Evolutionary conservation across 2,329 filamentous ascomycete genomes (phyloP), one percentile per base, ranked within the genome.

Genomic region (Cytospora piceicola): DNA sequence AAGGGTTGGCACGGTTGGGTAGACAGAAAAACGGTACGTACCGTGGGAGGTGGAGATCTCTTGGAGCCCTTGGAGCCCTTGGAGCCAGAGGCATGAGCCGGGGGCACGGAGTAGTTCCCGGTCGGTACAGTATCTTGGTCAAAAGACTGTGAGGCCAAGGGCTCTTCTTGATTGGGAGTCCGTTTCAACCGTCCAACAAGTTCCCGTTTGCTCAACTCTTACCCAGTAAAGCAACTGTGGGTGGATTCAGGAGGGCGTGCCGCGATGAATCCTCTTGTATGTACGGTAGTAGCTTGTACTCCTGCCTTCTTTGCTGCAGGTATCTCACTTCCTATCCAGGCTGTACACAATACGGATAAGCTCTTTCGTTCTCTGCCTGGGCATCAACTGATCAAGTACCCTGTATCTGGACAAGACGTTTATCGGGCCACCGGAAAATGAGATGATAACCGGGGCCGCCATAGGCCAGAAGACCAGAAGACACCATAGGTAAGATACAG

Each of bases 1-100:
- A 49, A 56, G 57, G 67, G 64, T 67, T 58, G 64, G 64, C 63
- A 66, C 53, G 53, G 58, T 55, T 57, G 55, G 55, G 49, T 58
- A 42, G 60, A 54, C 11, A n/a, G 8, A 54, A 54, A n/a, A 29
- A 54, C 15, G 64, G 57, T 54, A 63, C 57, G 64, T 67, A 61
- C 64, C 61, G 36, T 29, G 27, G 27, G 53, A 56, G 42, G 58
- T 65, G 63, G 63, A 61, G 63, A 60, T 11, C 32, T 42, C 20
- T 42, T 27, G 27, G 27, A 60, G 15, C 32, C 53, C 20, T 42
- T 27, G 27, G 27, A 29, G 27, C 27, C 27, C 27, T 32, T 62
- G 60, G 55, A 46, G 36, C 46, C 36, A 51, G 24, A 52, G 42
- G 61, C 42, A 56, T 61, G 61, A 63, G 53, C 61, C 53, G 61